phyloP scores from a whole-genome alignment of 2,329 filamentous ascomycete genomes.

The Fusarium subglutinans region DNA sequence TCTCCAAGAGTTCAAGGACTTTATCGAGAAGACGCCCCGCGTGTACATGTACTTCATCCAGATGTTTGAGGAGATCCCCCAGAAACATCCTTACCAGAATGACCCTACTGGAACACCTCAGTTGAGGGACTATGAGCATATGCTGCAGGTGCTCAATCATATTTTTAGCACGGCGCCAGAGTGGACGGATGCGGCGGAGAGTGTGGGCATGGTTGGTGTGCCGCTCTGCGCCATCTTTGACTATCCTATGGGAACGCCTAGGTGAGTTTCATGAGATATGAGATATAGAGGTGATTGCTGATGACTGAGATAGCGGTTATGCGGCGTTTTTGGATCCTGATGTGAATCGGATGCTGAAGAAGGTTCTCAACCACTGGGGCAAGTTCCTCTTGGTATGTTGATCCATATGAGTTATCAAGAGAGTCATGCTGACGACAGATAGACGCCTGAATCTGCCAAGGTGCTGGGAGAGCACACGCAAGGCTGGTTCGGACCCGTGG shows the following conservation, averaged over 20 bases:
- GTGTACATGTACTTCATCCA: slow-evolving; percentile 72
- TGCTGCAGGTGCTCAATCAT: slow-evolving; percentile 73
- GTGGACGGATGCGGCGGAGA: slow-evolving; percentile 62
- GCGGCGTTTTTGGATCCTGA: slow-evolving; percentile 65
- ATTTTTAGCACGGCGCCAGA: slow-evolving; percentile 60
- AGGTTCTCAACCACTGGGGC: slow-evolving; percentile 67
- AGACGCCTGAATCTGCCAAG: slow-evolving; percentile 63
- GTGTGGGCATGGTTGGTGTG: slow-evolving; percentile 63
- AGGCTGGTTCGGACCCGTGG: slow-evolving; percentile 67
- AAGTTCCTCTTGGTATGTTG: slow-evolving; percentile 57
- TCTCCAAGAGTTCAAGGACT: slow-evolving; percentile 69
- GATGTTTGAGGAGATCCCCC: slow-evolving; percentile 76
- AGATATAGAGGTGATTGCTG: neutral
- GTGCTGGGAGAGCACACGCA: slow-evolving; percentile 55
- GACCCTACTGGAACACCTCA: slow-evolving; percentile 71
- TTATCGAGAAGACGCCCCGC: slow-evolving; percentile 71
- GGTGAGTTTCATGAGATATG: slow-evolving; percentile 40
- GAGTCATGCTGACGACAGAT: neutral
- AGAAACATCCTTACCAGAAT: slow-evolving; percentile 65
- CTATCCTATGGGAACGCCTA: slow-evolving; percentile 65
- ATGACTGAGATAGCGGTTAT: slow-evolving; percentile 50
- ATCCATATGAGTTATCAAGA: fast-evolving
- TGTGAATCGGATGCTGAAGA: slow-evolving; percentile 63
- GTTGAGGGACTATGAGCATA: slow-evolving; percentile 72
- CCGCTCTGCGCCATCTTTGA: slow-evolving; percentile 64